Percentiles rank a stretch among this genome's conserved stretches.
phyloP scores from a whole-genome alignment of 225 moss, liverwort and hornwort genomes.

The Thuidium tamariscinum region DNA sequence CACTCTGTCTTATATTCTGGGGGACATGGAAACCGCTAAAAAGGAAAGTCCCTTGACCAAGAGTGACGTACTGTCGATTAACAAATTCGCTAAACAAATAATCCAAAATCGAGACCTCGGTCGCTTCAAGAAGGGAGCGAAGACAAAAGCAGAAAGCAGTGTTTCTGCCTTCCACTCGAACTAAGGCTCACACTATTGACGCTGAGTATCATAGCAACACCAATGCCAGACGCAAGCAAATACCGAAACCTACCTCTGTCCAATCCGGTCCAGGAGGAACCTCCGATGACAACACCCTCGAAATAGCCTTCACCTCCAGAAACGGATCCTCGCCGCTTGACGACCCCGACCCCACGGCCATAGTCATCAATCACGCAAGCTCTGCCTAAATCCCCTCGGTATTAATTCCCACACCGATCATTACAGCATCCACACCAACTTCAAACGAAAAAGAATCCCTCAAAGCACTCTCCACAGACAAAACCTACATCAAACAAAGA shows the following conservation, averaged over 20 bases:
- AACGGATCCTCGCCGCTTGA: slow-evolving; percentile 23
- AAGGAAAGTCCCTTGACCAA: neutral
- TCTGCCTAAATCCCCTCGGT: neutral
- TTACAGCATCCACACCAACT: neutral
- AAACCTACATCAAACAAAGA: neutral
- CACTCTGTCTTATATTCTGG: neutral
- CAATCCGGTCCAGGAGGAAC: neutral
- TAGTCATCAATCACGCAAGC: neutral
- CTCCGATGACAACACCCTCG: slow-evolving; percentile 9
- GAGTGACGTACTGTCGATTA: neutral
- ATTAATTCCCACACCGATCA: slow-evolving; percentile 15
- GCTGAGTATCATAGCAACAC: neutral
- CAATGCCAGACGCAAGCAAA: neutral
- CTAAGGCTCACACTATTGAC: neutral
- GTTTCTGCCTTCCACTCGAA: neutral
- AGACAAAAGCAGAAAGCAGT: neutral
- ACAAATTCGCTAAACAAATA: neutral
- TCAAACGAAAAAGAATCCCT: neutral
- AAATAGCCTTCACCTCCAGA: slow-evolving; percentile 21
- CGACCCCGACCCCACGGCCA: neutral
- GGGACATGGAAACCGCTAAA: neutral
- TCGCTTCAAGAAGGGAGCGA: neutral
- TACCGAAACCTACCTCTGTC: slow-evolving; percentile 9
- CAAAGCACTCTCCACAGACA: neutral
- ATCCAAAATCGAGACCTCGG: neutral